Evolutionary conservation across 2,329 filamentous ascomycete species (phyloP).

Genomic region (Didymella segeticola): DNA sequence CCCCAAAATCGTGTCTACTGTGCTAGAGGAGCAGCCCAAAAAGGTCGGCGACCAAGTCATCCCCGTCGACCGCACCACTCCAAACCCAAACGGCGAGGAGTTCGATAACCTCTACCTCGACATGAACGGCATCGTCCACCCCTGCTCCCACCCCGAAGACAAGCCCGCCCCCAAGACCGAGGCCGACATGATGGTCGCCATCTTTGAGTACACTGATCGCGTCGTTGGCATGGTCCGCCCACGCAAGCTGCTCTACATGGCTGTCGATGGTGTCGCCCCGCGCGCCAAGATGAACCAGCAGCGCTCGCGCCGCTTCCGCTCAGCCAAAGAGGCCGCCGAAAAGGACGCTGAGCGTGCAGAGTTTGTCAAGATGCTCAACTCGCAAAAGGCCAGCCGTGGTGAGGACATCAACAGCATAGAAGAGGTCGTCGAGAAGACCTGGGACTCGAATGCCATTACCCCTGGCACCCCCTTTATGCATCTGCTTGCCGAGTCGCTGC

Average conservation of each 20-base stretch:
- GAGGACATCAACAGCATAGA: slow-evolving; percentile 66
- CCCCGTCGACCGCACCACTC: slow-evolving; percentile 81
- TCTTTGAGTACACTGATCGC: slow-evolving; percentile 98
- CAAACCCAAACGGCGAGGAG: slow-evolving; percentile 97
- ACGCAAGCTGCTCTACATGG: slow-evolving; percentile 95
- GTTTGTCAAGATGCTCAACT: slow-evolving; percentile 81
- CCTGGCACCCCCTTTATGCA: slow-evolving; percentile 99
- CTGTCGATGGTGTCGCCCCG: slow-evolving; percentile 95
- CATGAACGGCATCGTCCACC: slow-evolving; percentile 99
- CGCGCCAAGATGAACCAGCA: slow-evolving; percentile 99
- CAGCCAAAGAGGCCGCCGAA: slow-evolving; percentile 91
- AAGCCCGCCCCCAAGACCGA: slow-evolving; percentile 88
- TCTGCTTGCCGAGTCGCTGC: slow-evolving; percentile 84
- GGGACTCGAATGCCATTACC: slow-evolving; percentile 88
- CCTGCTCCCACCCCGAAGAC: slow-evolving; percentile 97
- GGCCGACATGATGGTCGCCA: slow-evolving; percentile 98
- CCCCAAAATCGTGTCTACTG: slow-evolving; percentile 93
- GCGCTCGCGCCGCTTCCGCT: slow-evolving; percentile 91
- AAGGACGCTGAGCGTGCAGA: slow-evolving; percentile 92
- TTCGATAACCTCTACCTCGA: slow-evolving; percentile 98
- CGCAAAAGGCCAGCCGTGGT: slow-evolving; percentile 65
- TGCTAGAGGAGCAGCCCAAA: slow-evolving; percentile 83
- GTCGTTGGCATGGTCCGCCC: slow-evolving; percentile 99
- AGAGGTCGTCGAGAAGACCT: slow-evolving; percentile 81
- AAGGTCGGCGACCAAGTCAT: slow-evolving; percentile 84